Base-by-base conservation (phyloP, 2,329 filamentous ascomycete species). In the Cercospora citrullina region DNA sequence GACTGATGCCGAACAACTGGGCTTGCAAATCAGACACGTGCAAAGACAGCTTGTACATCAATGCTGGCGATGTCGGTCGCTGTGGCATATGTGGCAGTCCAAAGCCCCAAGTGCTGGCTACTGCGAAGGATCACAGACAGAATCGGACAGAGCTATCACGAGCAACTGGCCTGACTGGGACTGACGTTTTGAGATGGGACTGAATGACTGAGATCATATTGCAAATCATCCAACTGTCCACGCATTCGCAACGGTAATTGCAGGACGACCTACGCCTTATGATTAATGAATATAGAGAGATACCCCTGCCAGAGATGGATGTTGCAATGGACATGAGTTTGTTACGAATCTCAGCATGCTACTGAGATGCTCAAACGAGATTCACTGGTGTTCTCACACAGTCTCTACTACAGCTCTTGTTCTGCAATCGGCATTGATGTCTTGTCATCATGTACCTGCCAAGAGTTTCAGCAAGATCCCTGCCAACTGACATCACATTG, bases 1-100 rank as follows among this genome's bases (percentile, higher is more conserved):
- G 79, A 0, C 84, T 84, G 60, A 82, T 89, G 55, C 80, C 84
- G 0, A 79, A 82, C 18, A 80, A 85, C n/a, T 94, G 92, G 91
- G 80, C 79, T 59, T 94, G 91, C 76, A 77, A 76, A 53, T 87
- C 84, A 71, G 75, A 77, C 3, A 71, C 80, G 2, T 94, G 91
- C 76, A 79, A 79, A 68, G 83, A 80, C 12, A 86, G 83, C 57
- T 68, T 74, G 21, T 94, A 92, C 76, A 75, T 89, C 63, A 94
- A 94, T 74, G 84, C 89, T 10, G 87, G 85, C 1, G 91, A 94
- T 77, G 87, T 84, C 70, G 89, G 88, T 6, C 77, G 88, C 0
- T 94, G 91, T 76, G 90, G 91, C 3, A 79, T 91, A 5, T 94
- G 91, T 75, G 89, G 89, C 9, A 4, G 48, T 30, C 12, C 23